Evolutionary conservation across 106 monocot species (phyloP), one percentile per base, ranked within the genome.

Genomic region (Xerophyta viscosa): DNA sequence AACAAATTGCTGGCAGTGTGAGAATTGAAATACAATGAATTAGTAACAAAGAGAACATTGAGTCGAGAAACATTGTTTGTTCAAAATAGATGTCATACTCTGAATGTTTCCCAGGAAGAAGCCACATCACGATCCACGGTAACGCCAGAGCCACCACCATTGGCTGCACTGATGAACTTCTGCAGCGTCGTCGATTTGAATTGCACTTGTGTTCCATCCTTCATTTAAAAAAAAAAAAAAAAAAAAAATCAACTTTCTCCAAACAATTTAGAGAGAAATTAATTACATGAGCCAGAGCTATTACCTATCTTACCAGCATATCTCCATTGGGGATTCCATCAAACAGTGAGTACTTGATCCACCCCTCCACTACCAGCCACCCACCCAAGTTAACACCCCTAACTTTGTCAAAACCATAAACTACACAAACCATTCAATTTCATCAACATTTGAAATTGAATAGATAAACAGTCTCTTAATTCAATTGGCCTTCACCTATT

Each of bases 141-240:
- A 15, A 81, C 74, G 52, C 72, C 75, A 18, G 8, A 37, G 29
- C 85, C 91, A 14, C 91, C 85, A 0, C 91, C 91, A 60, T 71
- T 67, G 0, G 21, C 54, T 3, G 78, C 85, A 36, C 81, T 85
- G 15, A 81, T 57, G 44, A 63, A 91, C 72, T 91, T 91, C 52
- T 78, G 67, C 66, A 77, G 48, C 8, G 59, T 48, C 15, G 64
- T 52, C 24, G 91, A 91, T 50, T 61, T 85, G 48, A 91, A 50
- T 48, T 86, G 91, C 59, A 91, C 81, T 43, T 81, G 77, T 11
- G 81, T 81, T 41, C 91, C 91, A 64, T 91, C 91, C 91, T 91
- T 61, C 61, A 58, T 48, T 13, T 44, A 54, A 27, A 20, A 9
- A 5, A 10, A 5, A 33, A 33, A 33, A 6, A 10, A 6, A 5